Base-by-base conservation (phyloP, 768 basidiomycete genomes). In the Neoboletus magnificus region DNA sequence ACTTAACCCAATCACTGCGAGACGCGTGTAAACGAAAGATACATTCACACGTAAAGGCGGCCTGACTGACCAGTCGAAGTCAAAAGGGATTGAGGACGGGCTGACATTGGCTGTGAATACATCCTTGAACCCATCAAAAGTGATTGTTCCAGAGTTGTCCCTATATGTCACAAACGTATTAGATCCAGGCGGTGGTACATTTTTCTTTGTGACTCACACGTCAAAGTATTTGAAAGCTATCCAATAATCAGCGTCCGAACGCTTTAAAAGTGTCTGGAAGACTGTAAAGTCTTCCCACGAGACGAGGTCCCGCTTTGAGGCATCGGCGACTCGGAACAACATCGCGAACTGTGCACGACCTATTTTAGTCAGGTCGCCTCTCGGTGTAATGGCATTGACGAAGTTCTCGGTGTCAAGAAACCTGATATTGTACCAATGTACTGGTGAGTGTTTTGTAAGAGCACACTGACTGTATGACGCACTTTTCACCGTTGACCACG, bases 141-240 rank as follows among this genome's bases (percentile, higher is more conserved):
- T 85, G 71, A 99, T 96, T 53, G 84, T 83, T 13, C 96, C 97
- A n/a, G 91, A 90, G 57, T 86, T 82, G 70, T 98, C 93, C 37
- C 91, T 93, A 71, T 37, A 57, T 16, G 30, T 11, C 25, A 36
- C 27, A 43, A 22, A 47, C 48, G 36, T 20, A 51, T 70, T 37
- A 61, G 35, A 41, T 35, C 39, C 32, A 10, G 32, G 33, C 11
- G 5, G 10, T 1, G 29, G 37, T 35, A 32, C n/a, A 42, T 27
- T 39, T 56, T 42, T 43, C 30, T 11, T 43, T 25, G 18, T 5
- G n/a, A 81, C 90, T 69, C 74, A 94, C 93, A 88, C 89, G 71
- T 97, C 94, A 71, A 96, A 97, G 69, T 91, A 95, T 69, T 91
- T 87, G 78, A 96, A 96, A 20, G 94, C 93, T 73, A 95, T 94